A percentile compares a stretch with the other conserved stretches of the same genome.
Evolutionary conservation across 768 basidiomycete genomes (phyloP).

Genomic region (Collybia mongolica): DNA sequence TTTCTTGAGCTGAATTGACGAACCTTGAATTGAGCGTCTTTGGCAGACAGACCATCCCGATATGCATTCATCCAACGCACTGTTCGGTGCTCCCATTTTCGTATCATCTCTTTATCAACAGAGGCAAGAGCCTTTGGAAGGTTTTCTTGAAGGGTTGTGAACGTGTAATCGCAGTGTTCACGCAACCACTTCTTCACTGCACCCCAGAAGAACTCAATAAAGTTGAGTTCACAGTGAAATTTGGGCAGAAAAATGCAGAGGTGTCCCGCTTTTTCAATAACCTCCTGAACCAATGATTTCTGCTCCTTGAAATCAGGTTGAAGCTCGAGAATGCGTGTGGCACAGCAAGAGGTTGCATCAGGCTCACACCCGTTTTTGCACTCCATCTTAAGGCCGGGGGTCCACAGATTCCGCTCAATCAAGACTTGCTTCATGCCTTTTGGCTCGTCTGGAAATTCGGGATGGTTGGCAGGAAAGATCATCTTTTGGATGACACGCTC

Average conservation of each 20-base stretch:
- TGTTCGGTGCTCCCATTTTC: constrained; percentile 28
- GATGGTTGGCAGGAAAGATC: constrained; percentile 1
- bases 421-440: constrained; percentile 2
- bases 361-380: neutral
- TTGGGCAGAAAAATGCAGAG: too few species aligned
- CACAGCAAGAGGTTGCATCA: constrained; percentile 8
- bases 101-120: neutral
- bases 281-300: constrained; percentile 19
- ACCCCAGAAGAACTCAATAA: too few species aligned
- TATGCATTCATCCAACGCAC: constrained; percentile 28
- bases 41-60: constrained; percentile 17
- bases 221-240: too few species aligned
- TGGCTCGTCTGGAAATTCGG: constrained; percentile 1
- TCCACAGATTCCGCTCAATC: neutral
- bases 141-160: neutral
- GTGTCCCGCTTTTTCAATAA: constrained; percentile 10
- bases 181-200: too few species aligned
- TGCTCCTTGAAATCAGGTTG: constrained; percentile 19
- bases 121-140: neutral
- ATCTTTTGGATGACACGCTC: constrained; percentile 2
- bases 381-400: neutral
- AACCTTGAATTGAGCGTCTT: constrained; percentile 22
- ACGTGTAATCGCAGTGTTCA: neutral
- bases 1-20: constrained; percentile 22
- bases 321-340: constrained; percentile 3